phyloP scores from a whole-genome alignment of 768 basidiomycete species.

The Russula lepida region DNA sequence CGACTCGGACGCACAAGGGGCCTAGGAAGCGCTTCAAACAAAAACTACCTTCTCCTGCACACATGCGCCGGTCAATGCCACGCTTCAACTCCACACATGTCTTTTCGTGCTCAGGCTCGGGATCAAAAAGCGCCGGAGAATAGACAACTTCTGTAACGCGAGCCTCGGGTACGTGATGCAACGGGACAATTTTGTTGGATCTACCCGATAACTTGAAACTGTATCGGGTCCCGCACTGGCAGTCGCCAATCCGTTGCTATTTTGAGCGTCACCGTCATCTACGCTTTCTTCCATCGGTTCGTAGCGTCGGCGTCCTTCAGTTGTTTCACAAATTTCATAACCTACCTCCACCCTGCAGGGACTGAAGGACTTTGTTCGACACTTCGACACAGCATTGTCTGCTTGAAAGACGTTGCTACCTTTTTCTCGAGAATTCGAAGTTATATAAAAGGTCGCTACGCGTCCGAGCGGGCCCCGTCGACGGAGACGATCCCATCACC shows the following conservation, averaged over 20 bases:
- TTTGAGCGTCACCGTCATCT: neutral
- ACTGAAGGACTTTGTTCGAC: neutral
- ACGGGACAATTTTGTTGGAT: neutral
- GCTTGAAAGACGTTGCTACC: neutral
- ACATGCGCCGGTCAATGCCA: neutral
- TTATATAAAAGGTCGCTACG: neutral
- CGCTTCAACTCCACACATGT: neutral
- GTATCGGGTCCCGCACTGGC: neutral
- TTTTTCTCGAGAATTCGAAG: neutral
- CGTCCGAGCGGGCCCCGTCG: neutral
- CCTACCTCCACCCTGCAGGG: neutral
- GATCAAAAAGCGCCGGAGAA: neutral
- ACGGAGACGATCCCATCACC: neutral
- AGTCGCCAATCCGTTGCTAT: neutral
- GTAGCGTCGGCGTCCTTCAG: neutral
- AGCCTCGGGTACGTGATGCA: neutral
- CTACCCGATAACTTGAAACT: neutral
- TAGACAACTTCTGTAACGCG: neutral
- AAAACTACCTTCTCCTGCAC: neutral
- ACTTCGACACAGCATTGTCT: neutral
- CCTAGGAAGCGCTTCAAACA: neutral
- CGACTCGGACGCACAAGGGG: neutral
- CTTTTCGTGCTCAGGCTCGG: neutral
- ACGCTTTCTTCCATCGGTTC: neutral
- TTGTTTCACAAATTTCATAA: conserved; percentile 1